Conservation (phyloP, 2,329 filamentous ascomycete genomes). For the Colletotrichum sp. region DNA sequence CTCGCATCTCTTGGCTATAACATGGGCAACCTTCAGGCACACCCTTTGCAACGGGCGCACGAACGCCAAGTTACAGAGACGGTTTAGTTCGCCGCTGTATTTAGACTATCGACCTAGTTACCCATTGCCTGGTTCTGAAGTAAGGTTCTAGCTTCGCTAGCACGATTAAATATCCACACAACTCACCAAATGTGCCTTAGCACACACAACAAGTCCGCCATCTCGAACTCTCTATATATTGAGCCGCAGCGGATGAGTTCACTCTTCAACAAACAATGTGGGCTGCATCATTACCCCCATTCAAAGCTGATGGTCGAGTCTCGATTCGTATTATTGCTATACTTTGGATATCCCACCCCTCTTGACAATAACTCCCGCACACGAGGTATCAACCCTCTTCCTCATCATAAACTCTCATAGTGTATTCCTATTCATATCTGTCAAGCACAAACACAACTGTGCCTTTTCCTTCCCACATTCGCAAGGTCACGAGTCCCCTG, state of each 20-base stretch:
- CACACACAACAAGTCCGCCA: background rate
- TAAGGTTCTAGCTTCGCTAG: accelerated
- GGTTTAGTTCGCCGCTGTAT: too few relatives aligned
- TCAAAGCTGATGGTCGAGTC: accelerated
- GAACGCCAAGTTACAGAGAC: background rate
- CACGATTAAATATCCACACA: background rate
- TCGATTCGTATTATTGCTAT: accelerated
- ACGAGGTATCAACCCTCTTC: background rate
- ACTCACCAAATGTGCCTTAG: accelerated
- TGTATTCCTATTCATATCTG: accelerated
- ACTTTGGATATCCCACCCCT: accelerated
- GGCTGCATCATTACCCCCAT: accelerated
- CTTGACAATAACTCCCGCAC: background rate
- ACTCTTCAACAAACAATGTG: background rate
- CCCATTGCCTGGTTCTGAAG: background rate
- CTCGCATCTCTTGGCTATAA: accelerated
- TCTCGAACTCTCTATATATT: background rate
- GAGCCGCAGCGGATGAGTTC: background rate
- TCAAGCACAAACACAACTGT: too few relatives aligned
- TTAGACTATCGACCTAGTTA: too few relatives aligned
- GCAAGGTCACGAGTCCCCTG: accelerated
- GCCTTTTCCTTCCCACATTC: too few relatives aligned
- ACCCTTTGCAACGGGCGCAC: too few relatives aligned
- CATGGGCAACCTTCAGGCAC: too few relatives aligned
- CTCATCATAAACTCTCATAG: accelerated